These are phyloP conservation scores for Parathielavia appendiculata DNA, from an alignment of 495 filamentous ascomycete genomes.

Conservation along the genomic window DNA sequence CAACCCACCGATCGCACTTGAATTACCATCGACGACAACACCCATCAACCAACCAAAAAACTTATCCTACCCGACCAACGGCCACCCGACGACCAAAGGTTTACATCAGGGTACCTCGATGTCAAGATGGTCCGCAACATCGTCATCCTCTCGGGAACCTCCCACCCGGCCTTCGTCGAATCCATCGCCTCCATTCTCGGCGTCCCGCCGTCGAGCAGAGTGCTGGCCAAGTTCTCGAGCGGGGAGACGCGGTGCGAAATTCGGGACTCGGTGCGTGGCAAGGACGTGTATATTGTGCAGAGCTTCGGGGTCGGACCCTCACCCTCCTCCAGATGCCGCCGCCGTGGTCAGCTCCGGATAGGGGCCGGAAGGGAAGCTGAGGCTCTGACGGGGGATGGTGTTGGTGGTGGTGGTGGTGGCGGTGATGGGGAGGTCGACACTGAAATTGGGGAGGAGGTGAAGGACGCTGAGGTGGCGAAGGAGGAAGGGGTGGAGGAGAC, in stretches of 20 bases:
- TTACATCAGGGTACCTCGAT: background rate
- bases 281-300: conserved; percentile 97
- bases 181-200: conserved; percentile 82
- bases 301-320: conserved; percentile 38
- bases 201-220: conserved; percentile 72
- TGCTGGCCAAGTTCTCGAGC: conserved; percentile 85
- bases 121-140: conserved; percentile 65
- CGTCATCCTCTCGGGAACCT: conserved; percentile 86
- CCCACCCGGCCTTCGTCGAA: conserved; percentile 81
- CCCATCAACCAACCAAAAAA: background rate
- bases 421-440: conserved; percentile 42
- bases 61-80: background rate
- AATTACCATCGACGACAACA: background rate
- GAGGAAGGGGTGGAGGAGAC: conserved; percentile 23
- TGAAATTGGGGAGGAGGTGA: background rate
- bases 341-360: too few species aligned
- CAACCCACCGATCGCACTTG: too few species aligned
- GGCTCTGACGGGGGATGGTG: conserved; percentile 46
- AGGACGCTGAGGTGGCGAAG: conserved; percentile 21
- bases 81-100: background rate
- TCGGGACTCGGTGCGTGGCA: conserved; percentile 88
- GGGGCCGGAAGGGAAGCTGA: background rate
- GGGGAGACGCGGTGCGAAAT: conserved; percentile 96
- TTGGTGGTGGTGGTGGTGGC: conserved; percentile 10
- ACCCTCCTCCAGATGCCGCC: too few species aligned